Conservation (phyloP, 441 rosid genomes). For the Capsella rubella region DNA sequence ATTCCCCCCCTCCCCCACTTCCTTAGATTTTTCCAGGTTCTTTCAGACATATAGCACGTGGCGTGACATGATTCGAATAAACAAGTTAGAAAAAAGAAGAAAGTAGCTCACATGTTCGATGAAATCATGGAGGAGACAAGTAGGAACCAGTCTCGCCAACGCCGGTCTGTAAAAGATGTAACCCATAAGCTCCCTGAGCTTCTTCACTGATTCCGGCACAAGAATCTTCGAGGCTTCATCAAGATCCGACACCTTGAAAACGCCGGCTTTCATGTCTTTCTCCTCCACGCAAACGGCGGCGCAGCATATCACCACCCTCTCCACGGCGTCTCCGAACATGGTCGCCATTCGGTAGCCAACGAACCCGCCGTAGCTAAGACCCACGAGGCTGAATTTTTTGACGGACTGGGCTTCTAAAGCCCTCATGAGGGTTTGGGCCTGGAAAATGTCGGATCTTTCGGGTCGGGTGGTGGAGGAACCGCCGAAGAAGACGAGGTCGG, state of each 20-base stretch:
- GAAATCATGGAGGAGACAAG: conserved; percentile 68
- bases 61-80: background rate
- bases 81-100: conserved; percentile 12
- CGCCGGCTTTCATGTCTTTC: conserved; percentile 68
- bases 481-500: conserved; percentile 76
- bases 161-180: conserved; percentile 54
- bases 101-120: conserved; percentile 56
- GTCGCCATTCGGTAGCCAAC: conserved; percentile 77
- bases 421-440: conserved; percentile 72
- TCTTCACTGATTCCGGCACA: conserved; percentile 64
- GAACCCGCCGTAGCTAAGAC: conserved; percentile 89
- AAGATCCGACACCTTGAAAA: conserved; percentile 59
- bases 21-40: conserved; percentile 15
- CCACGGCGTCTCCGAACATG: conserved; percentile 60
- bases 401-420: conserved; percentile 65
- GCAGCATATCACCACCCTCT: conserved; percentile 62
- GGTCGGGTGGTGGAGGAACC: conserved; percentile 72
- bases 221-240: conserved; percentile 68
- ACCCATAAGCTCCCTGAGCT: conserved; percentile 56
- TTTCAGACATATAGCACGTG: conserved; percentile 15
- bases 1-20: background rate
- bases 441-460: conserved; percentile 75
- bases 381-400: conserved; percentile 57
- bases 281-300: conserved; percentile 86
- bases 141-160: conserved; percentile 52